Base-by-base conservation (phyloP, 2,329 filamentous ascomycete genomes). In the Penicillium sclerotigenum region DNA sequence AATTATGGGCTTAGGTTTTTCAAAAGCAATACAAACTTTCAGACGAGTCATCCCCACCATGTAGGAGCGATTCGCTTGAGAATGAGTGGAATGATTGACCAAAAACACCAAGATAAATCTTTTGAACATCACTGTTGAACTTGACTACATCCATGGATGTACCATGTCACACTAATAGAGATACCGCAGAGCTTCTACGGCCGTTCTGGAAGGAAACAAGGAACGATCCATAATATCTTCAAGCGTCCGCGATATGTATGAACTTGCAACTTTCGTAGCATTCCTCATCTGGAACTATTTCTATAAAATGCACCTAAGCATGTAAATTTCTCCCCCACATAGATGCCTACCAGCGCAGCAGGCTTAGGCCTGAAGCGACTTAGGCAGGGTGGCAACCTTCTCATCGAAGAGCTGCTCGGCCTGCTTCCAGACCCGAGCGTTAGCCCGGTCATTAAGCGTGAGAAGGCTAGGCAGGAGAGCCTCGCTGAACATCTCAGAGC, bases 331-430 rank as follows among this genome's bases (percentile, higher is more conserved):
- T 59, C 53, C 24, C n/a, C 13, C 24, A 26, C 34, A 28, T 28
- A 48, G 18, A 18, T n/a, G 5, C 29, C 28, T 40, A 47, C 29
- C 33, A 29, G 34, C 22, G 24, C 42, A 13, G 16, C 20, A 28
- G 5, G 33, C 36, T 57, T 60, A 66, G 47, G 52, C 47, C 41
- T 62, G 61, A 50, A 68, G 40, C 9, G 62, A 63, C 57, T 63
- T 75, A 1, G 88, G 87, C 62, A 93, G 75, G 13, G 83, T 86
- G 38, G 82, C 81, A 45, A 92, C 88, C 83, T 94, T 94, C 61
- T 93, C 85, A 59, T 89, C 77, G 78, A 93, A 96, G 53, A 96
- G 79, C 77, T 90, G 87, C 79, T 95, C 86, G 0, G 92, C 92
- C 57, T 89, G 84, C 52, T 83, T 80, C 92, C 92, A 97, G n/a